Evolutionary conservation across 371 early-diverging fungal species (phyloP), one percentile per base, ranked within the genome.

Genomic region (Amoeboaphelidium protococcarum): DNA sequence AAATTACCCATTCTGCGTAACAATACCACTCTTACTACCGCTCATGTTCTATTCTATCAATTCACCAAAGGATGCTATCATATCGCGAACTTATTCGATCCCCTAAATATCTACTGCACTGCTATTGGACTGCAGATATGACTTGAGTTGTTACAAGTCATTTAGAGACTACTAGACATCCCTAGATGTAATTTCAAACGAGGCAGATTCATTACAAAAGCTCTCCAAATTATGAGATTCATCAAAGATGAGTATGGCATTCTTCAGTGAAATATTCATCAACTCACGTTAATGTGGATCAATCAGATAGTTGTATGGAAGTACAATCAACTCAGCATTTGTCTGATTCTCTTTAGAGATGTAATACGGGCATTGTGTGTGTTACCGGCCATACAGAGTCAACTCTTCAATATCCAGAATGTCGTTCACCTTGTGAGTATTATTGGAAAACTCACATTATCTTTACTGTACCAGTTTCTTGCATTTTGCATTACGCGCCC

Each of bases 291-390:
- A 63, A 60, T 63, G 47, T 2, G 79, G 69, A 60, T 87, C 81
- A 20, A 92, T 65, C 0, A 92, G 60, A 54, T 89, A 92, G 53
- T 85, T 90, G 61, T 94, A 94, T 0, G 94, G 94, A 26, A 82
- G 73, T 52, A 90, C 86, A 1, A 89, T 59, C 3, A 94, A 60
- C 23, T 85, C 80, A 6, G 85, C 82, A 2, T 52, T 47, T 19
- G 60, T 62, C 6, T 66, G 60, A 13, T 70, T 20, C 1, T 71
- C 68, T 45, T 75, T 60, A 0, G 82, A 49, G 3, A 79, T 69
- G 59, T 65, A 92, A 56, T 88, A 92, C 0, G 94, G 82, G 44
- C 94, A 92, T 0, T 62, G 69, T 10, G 61, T 58, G 20, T 68
- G 47, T 22, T 56, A 53, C 44, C 66, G 57, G 0, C 85, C 92